Evolutionary conservation across 2,329 filamentous ascomycete species (phyloP), one percentile per base, ranked within the genome.

Genomic region (Ceratocystis harringtonii): DNA sequence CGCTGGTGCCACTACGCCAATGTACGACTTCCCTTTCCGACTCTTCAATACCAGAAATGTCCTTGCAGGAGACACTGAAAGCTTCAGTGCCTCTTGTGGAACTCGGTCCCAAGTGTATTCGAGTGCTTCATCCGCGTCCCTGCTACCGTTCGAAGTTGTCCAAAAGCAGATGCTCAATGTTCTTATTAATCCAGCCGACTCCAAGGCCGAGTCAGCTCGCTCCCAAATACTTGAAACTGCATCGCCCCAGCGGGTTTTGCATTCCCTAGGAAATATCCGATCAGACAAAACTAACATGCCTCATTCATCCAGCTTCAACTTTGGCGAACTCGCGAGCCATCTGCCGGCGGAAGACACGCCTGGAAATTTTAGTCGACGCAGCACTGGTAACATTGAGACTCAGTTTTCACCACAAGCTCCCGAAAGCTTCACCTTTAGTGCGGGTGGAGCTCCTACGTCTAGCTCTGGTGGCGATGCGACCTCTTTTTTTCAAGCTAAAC

Each of bases 311-410:
- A 68, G 66, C 32, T 68, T 68, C 30, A 61, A 61, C 22, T 52
- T 64, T 62, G 36, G 43, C 30, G 30, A 63, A 44, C 52, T 67
- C 30, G 55, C 66, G 10, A 64, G 36, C n/a, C 58, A 65, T 2
- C 60, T 63, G n/a, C 63, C 66, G 6, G 60, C 63, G 17, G 63
- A 65, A 5, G 32, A 32, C 8, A 15, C 43, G 15, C 22, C 65
- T 8, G 52, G 60, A 43, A 57, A 22, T 2, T 82, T 84, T 67
- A 71, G 75, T 48, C 78, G 78, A 67, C 79, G 73, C 66, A 85
- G 80, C 69, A 75, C 80, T 22, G 82, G 86, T 66, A 82, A 80
- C 63, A 86, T 86, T 69, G 83, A 84, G 72, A 86, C 83, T 19
- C 80, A 75, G 48, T 86, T 86, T 52, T 64, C 66, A 4, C 64